Conservation (phyloP, 228 moss, liverwort and hornwort species). For the Sphagnum magellanicum region DNA sequence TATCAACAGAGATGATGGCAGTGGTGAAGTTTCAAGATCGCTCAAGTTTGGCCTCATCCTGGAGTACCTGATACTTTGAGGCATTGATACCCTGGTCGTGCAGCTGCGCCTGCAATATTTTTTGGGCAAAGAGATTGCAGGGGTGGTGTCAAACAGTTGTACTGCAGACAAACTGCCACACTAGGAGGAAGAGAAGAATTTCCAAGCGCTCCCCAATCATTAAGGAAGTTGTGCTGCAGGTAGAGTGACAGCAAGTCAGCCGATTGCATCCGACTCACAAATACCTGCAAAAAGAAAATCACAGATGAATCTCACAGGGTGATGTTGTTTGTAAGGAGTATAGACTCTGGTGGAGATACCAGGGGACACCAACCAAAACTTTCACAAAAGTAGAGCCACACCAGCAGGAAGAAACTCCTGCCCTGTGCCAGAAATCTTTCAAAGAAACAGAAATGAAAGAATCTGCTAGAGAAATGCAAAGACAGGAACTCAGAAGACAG, state of each 20-base stretch:
- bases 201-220: slow-evolving; percentile 28
- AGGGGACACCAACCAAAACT: too few species aligned
- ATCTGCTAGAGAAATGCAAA: too few species aligned
- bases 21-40: too few species aligned
- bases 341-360: too few species aligned
- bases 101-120: slow-evolving; percentile 27
- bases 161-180: slow-evolving; percentile 49
- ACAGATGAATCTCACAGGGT: not conserved
- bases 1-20: too few species aligned
- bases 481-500: not conserved
- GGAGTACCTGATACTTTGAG: slow-evolving; percentile 26
- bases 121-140: slow-evolving; percentile 40
- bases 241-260: slow-evolving; percentile 42
- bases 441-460: too few species aligned
- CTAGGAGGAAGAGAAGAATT: slow-evolving; percentile 28
- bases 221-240: slow-evolving; percentile 56
- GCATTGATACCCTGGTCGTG: slow-evolving; percentile 47
- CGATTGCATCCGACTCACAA: slow-evolving; percentile 34
- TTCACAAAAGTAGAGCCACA: too few species aligned
- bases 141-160: slow-evolving; percentile 54
- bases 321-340: too few species aligned
- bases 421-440: too few species aligned
- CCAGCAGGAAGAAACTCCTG: too few species aligned
- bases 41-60: not conserved
- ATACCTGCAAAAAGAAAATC: slow-evolving; percentile 22